phyloP scores from a whole-genome alignment of 1,284 basidiomycete genomes.

The Ustilago hordei region DNA sequence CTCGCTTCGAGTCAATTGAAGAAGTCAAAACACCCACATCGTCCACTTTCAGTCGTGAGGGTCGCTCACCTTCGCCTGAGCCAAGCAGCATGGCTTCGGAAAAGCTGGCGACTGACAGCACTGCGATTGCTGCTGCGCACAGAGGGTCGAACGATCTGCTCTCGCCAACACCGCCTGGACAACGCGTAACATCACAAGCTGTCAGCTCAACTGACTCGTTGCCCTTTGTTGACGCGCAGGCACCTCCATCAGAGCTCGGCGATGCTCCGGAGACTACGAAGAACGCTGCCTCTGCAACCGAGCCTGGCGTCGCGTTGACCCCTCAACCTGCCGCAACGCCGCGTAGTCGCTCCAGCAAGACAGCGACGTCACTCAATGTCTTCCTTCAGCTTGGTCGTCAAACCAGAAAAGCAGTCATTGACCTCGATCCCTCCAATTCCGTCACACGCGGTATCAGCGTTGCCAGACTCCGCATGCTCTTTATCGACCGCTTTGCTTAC shows the following conservation, averaged over 20 bases:
- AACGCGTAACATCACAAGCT: slow-evolving; percentile 35
- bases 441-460: slow-evolving; percentile 74
- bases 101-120: slow-evolving; percentile 5
- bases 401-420: slow-evolving; percentile 86
- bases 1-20: slow-evolving; percentile 47
- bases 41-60: slow-evolving; percentile 21
- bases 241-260: slow-evolving; percentile 20
- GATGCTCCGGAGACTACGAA: slow-evolving; percentile 15
- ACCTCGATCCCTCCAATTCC: slow-evolving; percentile 68
- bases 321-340: slow-evolving; percentile 6
- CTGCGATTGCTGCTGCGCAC: slow-evolving; percentile 2
- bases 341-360: slow-evolving; percentile 12
- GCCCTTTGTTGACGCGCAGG: slow-evolving; percentile 50
- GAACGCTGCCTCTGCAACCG: background rate
- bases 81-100: slow-evolving; percentile 4
- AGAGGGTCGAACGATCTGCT: slow-evolving; percentile 20
- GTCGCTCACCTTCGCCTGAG: slow-evolving; percentile 23
- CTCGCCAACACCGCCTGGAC: slow-evolving; percentile 15
- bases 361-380: slow-evolving; percentile 70
- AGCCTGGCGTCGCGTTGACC: background rate
- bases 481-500: slow-evolving; percentile 95
- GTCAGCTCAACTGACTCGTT: slow-evolving; percentile 55
- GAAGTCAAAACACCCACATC: slow-evolving; percentile 53
- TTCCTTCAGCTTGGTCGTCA: slow-evolving; percentile 92
- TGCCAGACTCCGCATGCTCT: slow-evolving; percentile 82